phyloP scores from a whole-genome alignment of 352 stramenopile species.

The Phytophthora sojae region DNA sequence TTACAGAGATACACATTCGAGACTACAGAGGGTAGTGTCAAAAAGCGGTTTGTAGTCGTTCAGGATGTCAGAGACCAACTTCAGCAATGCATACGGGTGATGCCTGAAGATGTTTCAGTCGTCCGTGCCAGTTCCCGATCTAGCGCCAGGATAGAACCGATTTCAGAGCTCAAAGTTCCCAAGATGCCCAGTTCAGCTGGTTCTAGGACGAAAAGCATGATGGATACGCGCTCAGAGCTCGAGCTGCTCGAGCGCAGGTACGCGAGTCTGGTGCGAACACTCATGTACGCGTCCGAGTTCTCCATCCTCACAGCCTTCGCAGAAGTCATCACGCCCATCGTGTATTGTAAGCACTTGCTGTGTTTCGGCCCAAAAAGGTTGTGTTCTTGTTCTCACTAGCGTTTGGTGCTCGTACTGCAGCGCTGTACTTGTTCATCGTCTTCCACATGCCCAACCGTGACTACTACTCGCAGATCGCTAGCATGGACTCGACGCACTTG shows the following conservation, averaged over 20 bases:
- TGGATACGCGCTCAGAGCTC: constrained; percentile 5
- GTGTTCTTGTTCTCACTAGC: too few species aligned
- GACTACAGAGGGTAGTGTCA: neutral
- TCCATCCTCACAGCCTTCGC: constrained; percentile 34
- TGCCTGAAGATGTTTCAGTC: neutral
- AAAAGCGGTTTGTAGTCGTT: too few species aligned
- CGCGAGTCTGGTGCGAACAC: constrained; percentile 18
- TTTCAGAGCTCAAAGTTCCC: neutral
- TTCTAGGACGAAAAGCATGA: neutral
- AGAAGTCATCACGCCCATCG: constrained; percentile 31
- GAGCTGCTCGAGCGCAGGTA: constrained; percentile 22
- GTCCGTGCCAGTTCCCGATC: neutral
- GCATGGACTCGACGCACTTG: constrained; percentile 12
- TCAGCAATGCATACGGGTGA: neutral
- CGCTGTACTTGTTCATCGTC: constrained; percentile 33
- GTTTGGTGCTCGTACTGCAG: neutral
- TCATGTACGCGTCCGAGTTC: constrained; percentile 47
- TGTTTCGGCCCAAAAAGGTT: too few species aligned
- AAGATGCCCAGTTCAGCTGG: too few species aligned
- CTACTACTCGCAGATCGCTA: constrained; percentile 38
- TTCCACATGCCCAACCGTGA: constrained; percentile 35
- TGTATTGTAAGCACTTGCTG: constrained; percentile 9
- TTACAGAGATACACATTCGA: constrained; percentile 14
- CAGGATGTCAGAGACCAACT: neutral
- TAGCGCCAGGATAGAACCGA: neutral